Evolutionary conservation across 2,329 filamentous ascomycete species (phyloP), one percentile per base, ranked within the genome.

Genomic region (Dactylellina drechsleri): DNA sequence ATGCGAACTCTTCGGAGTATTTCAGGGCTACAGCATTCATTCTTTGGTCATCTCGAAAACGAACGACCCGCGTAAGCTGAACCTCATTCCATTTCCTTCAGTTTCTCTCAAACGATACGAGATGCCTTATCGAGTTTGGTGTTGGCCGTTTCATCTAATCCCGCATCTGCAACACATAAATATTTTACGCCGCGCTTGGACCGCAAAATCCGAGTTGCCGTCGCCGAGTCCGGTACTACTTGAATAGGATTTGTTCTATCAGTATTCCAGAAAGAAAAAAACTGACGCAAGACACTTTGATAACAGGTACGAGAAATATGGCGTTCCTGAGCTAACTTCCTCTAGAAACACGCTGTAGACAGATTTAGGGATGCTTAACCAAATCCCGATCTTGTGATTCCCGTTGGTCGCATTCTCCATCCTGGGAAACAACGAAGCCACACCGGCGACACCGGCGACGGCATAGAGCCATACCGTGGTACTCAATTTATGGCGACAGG

Each of bases 221-320:
- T 71, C 20, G 66, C 66, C 66, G 66, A 62, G 66, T 71, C 66
- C 66, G 66, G 59, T 59, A 26, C 61, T 59, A 43, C 66, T 57
- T 49, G 26, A 20, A 45, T 40, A 41, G n/a, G 7, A 15, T 12
- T 23, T 31, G n/a, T 56, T 56, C 31, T 36, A 28, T 23, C 23
- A n/a, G 43, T 26, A 31, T 13, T 26, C n/a, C 26, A 18, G 50
- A 23, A 50, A 18, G 50, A 23, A 50, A 50, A 16, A 12, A 13
- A 18, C 47, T 6, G 15, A 50, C 18, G 10, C 47, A 20, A 50
- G 23, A 20, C 15, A 20, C 10, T 50, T 50, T 36, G 31, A 36
- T 16, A 16, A 50, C 16, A 36, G 10, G 6, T 8, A 36, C 31
- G 6, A 5, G 6, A 36, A 10, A 36, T 7, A 10, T 36, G 31